Evolutionary conservation across 2,329 filamentous ascomycete genomes (phyloP).

Genomic region (Hypoxylon sp.): DNA sequence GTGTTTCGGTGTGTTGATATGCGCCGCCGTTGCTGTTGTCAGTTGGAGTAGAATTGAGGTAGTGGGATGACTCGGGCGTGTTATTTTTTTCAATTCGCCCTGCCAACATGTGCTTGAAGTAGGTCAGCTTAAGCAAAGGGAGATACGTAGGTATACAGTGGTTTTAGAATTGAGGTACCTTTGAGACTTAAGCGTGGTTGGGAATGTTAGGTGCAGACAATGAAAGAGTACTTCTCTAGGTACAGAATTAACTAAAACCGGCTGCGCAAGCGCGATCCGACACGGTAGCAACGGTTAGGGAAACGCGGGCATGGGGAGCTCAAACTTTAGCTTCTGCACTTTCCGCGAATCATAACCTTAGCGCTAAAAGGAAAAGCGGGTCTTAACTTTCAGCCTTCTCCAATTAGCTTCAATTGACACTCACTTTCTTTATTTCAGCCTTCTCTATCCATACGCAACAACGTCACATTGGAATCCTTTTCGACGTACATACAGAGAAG

Average conservation of each 20-base stretch:
- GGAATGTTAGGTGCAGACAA: constrained; percentile 26
- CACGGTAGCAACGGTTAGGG: constrained; percentile 19
- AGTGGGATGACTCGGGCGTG: constrained; percentile 19
- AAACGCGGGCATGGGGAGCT: constrained; percentile 16
- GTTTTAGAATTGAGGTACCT: constrained; percentile 14
- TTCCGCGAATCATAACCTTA: constrained; percentile 24
- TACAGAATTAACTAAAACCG: constrained; percentile 19
- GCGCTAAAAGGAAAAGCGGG: constrained; percentile 22
- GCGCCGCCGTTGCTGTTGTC: constrained; percentile 22
- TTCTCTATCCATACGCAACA: constrained; percentile 23
- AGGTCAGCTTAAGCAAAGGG: constrained; percentile 21
- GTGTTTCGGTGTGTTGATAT: constrained; percentile 9
- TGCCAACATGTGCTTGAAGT: constrained; percentile 36
- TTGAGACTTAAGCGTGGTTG: neutral
- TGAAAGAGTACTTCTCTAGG: constrained; percentile 15
- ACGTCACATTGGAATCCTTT: constrained; percentile 1
- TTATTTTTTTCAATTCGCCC: constrained; percentile 17
- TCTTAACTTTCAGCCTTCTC: constrained; percentile 35
- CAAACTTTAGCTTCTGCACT: constrained; percentile 15
- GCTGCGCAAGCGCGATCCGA: constrained; percentile 36
- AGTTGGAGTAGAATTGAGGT: constrained; percentile 14
- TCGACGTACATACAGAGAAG: constrained; percentile 2
- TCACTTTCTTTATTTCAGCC: constrained; percentile 29
- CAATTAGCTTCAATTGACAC: constrained; percentile 14
- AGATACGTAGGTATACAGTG: neutral